Percentiles rank a stretch among this genome's conserved stretches.
Evolutionary conservation across 1,284 basidiomycete genomes (phyloP).

Genomic region (Lignosus rhinocerotis): DNA sequence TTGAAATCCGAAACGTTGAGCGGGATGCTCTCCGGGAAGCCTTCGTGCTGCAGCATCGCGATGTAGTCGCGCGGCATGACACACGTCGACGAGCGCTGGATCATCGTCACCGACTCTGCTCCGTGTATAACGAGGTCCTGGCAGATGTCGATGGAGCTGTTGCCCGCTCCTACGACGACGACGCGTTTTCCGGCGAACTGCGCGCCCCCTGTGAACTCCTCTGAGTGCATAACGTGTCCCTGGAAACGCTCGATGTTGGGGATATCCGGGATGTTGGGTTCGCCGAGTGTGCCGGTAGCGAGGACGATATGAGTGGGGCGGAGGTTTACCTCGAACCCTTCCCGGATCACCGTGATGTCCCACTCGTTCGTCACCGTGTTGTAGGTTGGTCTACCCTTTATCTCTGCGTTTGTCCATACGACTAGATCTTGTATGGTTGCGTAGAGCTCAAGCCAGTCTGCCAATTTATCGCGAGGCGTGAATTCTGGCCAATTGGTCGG

Average conservation of each 20-base stretch:
- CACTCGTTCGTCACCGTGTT: constrained; percentile 45
- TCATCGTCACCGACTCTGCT: constrained; percentile 34
- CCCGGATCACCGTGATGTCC: constrained; percentile 48
- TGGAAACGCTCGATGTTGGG: constrained; percentile 40
- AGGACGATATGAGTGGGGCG: constrained; percentile 59
- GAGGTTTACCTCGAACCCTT: constrained; percentile 45
- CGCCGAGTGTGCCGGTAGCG: constrained; percentile 54
- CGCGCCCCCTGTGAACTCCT: constrained; percentile 38
- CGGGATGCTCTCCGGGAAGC: constrained; percentile 46
- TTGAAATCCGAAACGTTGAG: constrained; percentile 48
- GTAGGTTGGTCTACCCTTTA: constrained; percentile 34
- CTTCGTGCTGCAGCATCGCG: constrained; percentile 21
- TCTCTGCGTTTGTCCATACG: constrained; percentile 59
- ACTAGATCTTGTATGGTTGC: constrained; percentile 61
- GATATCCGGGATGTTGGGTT: constrained; percentile 35
- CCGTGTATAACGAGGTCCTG: constrained; percentile 47
- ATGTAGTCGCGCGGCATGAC: constrained; percentile 32
- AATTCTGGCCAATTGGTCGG: constrained; percentile 34
- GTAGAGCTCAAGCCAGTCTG: constrained; percentile 67
- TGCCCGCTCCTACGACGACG: constrained; percentile 51
- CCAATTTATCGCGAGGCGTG: constrained; percentile 42
- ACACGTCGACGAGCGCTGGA: constrained; percentile 34
- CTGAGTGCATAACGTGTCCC: constrained; percentile 46
- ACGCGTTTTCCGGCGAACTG: constrained; percentile 46
- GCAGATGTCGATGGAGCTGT: constrained; percentile 47